Conservation (phyloP, 108 stramenopile species). For the Mayamaea pseudoterrestris region DNA sequence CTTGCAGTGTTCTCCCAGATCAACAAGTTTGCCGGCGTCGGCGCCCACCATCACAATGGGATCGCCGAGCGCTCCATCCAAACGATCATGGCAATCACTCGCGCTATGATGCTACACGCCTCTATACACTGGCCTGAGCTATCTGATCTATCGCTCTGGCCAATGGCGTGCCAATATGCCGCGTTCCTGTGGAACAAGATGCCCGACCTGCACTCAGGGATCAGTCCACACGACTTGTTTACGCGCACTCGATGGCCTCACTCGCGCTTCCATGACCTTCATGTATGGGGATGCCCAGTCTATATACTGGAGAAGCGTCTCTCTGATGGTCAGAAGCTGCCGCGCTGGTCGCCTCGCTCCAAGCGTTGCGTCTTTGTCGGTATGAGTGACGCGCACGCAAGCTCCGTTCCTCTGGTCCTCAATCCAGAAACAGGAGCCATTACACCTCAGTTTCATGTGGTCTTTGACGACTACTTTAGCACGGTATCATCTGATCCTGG, state of each 20-base stretch:
- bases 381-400: conserved; percentile 8
- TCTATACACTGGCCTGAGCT: conserved; percentile 25
- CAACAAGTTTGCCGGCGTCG: conserved; percentile 8
- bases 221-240: conserved; percentile 6
- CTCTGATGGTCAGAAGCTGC: conserved; percentile 19
- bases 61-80: conserved; percentile 24
- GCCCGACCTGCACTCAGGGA: not conserved
- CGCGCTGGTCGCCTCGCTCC: too few species aligned
- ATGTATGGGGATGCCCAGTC: conserved; percentile 29
- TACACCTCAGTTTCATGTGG: conserved; percentile 17
- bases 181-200: conserved; percentile 21
- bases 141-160: conserved; percentile 22
- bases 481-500: not conserved
- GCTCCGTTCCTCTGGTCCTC: conserved; percentile 15
- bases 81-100: conserved; percentile 14
- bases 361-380: conserved; percentile 27
- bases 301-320: conserved; percentile 16
- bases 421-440: conserved; percentile 13
- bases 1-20: conserved; percentile 10
- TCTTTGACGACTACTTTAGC: conserved; percentile 19
- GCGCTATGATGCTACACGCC: conserved; percentile 29
- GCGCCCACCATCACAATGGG: conserved; percentile 31
- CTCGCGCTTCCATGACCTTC: not conserved
- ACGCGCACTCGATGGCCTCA: conserved; percentile 1
- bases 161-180: conserved; percentile 31